Conservation (phyloP, 2,329 filamentous ascomycete genomes). For the Aureobasidium sp. region DNA sequence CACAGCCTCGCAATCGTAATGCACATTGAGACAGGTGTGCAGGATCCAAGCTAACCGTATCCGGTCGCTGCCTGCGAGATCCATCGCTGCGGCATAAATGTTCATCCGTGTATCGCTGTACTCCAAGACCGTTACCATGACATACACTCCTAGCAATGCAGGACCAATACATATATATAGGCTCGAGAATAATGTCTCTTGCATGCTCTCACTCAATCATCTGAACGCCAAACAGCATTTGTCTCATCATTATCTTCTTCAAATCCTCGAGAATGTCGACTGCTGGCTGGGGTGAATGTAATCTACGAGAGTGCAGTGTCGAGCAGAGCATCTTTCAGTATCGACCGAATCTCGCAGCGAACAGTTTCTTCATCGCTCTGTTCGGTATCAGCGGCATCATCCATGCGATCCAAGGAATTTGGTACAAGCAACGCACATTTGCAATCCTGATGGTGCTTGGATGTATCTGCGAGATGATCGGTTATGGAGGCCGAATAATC, state of each 20-base stretch:
- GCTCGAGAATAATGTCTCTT: too few species aligned
- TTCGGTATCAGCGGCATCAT: slow-evolving; percentile 40
- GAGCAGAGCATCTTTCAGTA: slow-evolving; percentile 32
- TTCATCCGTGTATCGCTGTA: too few species aligned
- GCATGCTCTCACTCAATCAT: too few species aligned
- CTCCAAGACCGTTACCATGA: too few species aligned
- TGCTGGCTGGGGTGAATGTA: not conserved
- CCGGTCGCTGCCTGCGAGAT: too few species aligned
- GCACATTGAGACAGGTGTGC: too few species aligned
- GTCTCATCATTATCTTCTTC: not conserved
- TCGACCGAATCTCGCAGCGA: slow-evolving; percentile 45
- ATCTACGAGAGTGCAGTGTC: slow-evolving; percentile 8
- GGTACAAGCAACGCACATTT: slow-evolving; percentile 43
- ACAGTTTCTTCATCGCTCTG: slow-evolving; percentile 43
- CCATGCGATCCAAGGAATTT: slow-evolving; percentile 34
- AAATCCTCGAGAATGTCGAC: not conserved
- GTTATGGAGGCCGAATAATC: slow-evolving; percentile 51
- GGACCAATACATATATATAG: too few species aligned
- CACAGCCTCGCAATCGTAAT: too few species aligned
- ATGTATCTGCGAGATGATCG: slow-evolving; percentile 47
- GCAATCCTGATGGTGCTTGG: slow-evolving; percentile 47
- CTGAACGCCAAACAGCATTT: not conserved
- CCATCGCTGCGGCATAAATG: too few species aligned
- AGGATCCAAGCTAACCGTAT: too few species aligned
- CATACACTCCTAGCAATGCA: too few species aligned